Conservation (phyloP, 176 grass and related monocot genomes). For the Bonia amplexicaulis region DNA sequence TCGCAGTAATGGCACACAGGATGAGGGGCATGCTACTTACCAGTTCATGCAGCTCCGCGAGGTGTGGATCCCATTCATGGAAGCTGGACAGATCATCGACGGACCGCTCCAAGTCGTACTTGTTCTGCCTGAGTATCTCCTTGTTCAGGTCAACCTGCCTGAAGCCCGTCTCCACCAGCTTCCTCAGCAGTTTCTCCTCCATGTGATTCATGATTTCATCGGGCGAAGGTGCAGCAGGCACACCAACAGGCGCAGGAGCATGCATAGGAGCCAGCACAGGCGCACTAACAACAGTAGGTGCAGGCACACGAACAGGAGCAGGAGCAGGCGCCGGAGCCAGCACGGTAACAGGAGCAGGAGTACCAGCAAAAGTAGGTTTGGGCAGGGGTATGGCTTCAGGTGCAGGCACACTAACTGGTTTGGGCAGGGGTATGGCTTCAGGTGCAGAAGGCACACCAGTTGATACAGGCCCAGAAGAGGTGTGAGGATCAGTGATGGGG, state of each 20-base stretch:
- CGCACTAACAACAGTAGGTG: background rate
- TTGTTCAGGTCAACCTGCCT: constrained; percentile 69
- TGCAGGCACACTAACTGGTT: background rate
- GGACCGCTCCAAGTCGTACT: constrained; percentile 57
- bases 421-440: background rate
- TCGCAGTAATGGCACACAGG: background rate
- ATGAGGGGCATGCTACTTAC: constrained; percentile 16
- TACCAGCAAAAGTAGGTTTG: background rate
- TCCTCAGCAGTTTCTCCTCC: constrained; percentile 55
- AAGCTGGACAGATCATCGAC: constrained; percentile 54
- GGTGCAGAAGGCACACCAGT: background rate
- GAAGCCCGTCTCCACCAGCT: constrained; percentile 71
- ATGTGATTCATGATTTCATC: background rate
- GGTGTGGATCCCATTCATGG: constrained; percentile 64
- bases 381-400: background rate
- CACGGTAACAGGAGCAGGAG: background rate
- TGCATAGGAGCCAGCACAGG: background rate
- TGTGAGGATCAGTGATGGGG: background rate
- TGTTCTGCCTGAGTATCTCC: constrained; percentile 60
- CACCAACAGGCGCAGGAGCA: background rate
- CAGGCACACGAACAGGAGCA: background rate
- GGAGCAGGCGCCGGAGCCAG: background rate
- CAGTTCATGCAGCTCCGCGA: constrained; percentile 55
- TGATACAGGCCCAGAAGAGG: background rate
- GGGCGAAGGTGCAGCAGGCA: background rate